phyloP scores from a whole-genome alignment of 2,329 filamentous ascomycete genomes.

The Colletotrichum truncatum region DNA sequence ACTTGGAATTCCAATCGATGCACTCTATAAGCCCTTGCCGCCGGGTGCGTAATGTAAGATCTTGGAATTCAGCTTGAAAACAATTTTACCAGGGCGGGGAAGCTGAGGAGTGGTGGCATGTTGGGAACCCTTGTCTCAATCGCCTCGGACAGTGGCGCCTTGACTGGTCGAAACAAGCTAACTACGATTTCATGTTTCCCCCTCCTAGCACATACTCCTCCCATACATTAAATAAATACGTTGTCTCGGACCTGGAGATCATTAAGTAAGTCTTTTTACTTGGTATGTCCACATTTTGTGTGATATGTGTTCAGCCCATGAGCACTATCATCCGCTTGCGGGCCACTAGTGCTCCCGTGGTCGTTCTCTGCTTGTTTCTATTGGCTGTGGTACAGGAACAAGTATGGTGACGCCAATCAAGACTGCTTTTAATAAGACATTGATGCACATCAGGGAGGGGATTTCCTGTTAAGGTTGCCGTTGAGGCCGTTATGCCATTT shows the following conservation, averaged over 20 bases:
- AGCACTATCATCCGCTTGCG: background rate
- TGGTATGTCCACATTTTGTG: background rate
- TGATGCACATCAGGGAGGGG: too few relatives aligned
- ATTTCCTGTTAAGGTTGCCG: too few relatives aligned
- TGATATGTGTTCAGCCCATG: background rate
- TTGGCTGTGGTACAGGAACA: background rate
- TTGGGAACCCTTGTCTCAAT: background rate
- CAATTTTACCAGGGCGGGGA: background rate
- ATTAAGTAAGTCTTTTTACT: too few relatives aligned
- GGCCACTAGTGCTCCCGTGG: slow-evolving; percentile 15
- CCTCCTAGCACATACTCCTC: too few relatives aligned
- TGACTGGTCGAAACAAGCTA: background rate
- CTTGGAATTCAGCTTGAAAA: too few relatives aligned
- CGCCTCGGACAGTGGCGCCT: background rate
- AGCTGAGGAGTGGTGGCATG: background rate
- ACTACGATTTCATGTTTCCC: background rate
- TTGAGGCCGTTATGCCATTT: too few relatives aligned
- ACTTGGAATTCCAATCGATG: background rate
- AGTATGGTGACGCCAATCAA: background rate
- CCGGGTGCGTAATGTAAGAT: background rate
- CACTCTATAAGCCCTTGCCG: background rate
- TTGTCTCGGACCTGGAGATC: too few relatives aligned
- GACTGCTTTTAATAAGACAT: background rate
- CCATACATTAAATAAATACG: too few relatives aligned
- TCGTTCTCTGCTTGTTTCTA: background rate